These are phyloP conservation scores for Gentiana macrophylla DNA, from an alignment of 257 asterid genomes.

Conservation along the genomic window DNA sequence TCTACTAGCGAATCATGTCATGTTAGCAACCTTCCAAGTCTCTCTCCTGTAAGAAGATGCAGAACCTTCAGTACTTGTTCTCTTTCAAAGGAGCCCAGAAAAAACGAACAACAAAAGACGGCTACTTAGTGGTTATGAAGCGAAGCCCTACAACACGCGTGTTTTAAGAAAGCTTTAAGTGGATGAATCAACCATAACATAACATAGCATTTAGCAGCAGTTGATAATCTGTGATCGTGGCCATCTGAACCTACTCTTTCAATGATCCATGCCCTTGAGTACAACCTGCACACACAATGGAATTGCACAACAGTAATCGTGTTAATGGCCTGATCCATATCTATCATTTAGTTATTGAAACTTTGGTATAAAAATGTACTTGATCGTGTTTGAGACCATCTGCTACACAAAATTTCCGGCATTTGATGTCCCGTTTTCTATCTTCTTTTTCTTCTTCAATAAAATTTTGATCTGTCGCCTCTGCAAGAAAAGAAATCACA, in stretches of 20 bases:
- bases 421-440: conserved; percentile 16
- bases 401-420: conserved; percentile 17
- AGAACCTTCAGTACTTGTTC: too few relatives aligned
- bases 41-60: too few relatives aligned
- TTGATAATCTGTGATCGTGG: too few relatives aligned
- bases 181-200: too few relatives aligned
- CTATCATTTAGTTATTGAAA: neutral
- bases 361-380: conserved; percentile 12
- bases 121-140: too few relatives aligned
- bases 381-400: conserved; percentile 27
- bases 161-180: too few relatives aligned
- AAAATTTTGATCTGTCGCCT: conserved; percentile 58
- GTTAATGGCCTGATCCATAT: neutral
- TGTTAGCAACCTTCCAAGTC: too few relatives aligned
- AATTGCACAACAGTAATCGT: neutral
- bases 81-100: too few relatives aligned
- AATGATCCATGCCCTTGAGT: conserved; percentile 12
- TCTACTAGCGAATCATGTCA: too few relatives aligned
- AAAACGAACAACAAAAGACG: too few relatives aligned
- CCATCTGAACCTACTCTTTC: conserved; percentile 8
- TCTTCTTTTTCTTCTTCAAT: conserved; percentile 28
- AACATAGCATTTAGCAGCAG: too few relatives aligned
- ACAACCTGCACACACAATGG: conserved; percentile 25
- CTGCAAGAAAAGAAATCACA: conserved; percentile 21
- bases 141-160: too few relatives aligned